Evolutionary conservation across 257 asterid genomes (phyloP).

Genomic region (Orobanche coerulescens): DNA sequence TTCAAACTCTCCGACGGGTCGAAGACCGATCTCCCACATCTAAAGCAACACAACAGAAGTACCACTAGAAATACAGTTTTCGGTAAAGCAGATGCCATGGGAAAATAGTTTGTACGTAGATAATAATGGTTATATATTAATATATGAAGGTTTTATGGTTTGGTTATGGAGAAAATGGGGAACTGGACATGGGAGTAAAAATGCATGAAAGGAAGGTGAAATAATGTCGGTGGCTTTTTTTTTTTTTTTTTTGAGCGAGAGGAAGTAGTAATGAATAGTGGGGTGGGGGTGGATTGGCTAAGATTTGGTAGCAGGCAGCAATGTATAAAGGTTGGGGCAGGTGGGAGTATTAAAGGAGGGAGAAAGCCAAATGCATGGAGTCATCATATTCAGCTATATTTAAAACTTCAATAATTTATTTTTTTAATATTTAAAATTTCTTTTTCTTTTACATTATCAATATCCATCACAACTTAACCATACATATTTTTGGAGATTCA

Average conservation of each 20-base stretch:
- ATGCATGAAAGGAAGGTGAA: conserved; percentile 22
- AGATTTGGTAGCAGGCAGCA: background rate
- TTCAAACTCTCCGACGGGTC: conserved; percentile 25
- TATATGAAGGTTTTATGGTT: background rate
- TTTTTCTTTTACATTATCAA: no score
- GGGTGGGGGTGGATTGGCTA: background rate
- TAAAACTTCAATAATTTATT: no score
- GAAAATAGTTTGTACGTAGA: background rate
- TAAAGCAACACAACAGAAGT: background rate
- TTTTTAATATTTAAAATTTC: no score
- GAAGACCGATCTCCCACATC: conserved; percentile 8
- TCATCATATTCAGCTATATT: no score
- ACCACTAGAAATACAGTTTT: conserved; percentile 13
- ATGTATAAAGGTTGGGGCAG: conserved; percentile 24
- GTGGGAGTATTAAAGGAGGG: conserved; percentile 31
- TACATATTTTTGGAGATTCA: no score
- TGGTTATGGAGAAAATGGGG: background rate
- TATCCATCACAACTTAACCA: no score
- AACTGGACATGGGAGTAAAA: background rate
- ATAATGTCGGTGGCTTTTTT: background rate
- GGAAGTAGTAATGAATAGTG: conserved; percentile 17
- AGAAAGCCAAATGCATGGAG: background rate
- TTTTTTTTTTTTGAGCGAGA: background rate
- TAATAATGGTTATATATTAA: background rate
- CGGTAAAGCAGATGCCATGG: conserved; percentile 9